Evolutionary conservation across 2,329 filamentous ascomycete genomes (phyloP).

Genomic region (Pseudogymnoascus sp.): DNA sequence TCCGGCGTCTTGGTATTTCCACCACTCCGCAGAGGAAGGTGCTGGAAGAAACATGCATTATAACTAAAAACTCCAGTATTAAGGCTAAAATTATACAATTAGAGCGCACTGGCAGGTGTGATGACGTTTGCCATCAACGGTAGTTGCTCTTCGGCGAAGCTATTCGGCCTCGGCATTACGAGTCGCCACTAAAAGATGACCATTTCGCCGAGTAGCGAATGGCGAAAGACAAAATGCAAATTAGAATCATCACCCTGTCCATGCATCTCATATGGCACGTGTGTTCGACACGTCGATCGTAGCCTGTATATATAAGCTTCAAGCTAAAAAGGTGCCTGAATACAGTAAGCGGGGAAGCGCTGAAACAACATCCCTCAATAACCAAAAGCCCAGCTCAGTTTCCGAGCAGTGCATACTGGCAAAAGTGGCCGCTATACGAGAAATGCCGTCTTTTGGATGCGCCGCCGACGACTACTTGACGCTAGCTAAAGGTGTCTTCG

Average conservation of each 20-base stretch:
- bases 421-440: neutral
- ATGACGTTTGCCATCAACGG: neutral
- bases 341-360: neutral
- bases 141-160: neutral
- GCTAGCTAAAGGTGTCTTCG: neutral
- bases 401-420: neutral
- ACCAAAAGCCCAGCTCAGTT: neutral
- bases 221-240: neutral
- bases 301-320: neutral
- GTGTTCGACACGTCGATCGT: neutral
- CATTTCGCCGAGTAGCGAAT: neutral
- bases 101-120: neutral
- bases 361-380: neutral
- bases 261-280: neutral
- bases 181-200: neutral
- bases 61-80: neutral
- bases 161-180: neutral
- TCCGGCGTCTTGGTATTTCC: neutral
- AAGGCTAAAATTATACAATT: neutral
- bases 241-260: neutral
- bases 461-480: neutral
- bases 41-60: neutral
- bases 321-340: neutral
- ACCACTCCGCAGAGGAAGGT: neutral
- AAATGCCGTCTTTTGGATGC: neutral